Conservation (phyloP, 208 protist species). For the Trypanosoma lewisi region DNA sequence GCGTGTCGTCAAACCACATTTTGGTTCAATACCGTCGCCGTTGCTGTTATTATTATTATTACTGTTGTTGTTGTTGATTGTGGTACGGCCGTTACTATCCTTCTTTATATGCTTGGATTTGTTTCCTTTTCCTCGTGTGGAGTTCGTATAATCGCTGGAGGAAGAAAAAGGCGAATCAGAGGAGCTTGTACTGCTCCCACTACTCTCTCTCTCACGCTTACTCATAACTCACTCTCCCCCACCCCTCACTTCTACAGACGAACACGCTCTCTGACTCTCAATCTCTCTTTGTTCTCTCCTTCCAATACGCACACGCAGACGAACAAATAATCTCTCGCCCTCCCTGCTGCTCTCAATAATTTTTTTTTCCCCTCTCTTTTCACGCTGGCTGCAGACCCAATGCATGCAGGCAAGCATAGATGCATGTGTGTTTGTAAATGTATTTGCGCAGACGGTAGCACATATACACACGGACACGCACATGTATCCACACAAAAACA, state of each 20-base stretch:
- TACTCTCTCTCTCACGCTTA: constrained; percentile 24
- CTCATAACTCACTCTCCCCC: constrained; percentile 5
- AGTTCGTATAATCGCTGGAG: constrained; percentile 14
- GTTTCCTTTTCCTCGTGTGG: constrained; percentile 10
- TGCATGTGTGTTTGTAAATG: too few relatives aligned
- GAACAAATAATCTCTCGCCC: background rate
- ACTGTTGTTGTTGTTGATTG: background rate
- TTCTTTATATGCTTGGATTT: too few relatives aligned
- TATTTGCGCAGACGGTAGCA: too few relatives aligned
- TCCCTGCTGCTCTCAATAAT: background rate
- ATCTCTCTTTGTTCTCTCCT: background rate
- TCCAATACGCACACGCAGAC: background rate
- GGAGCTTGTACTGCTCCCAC: constrained; percentile 24
- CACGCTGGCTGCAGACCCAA: too few relatives aligned
- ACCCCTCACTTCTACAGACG: background rate
- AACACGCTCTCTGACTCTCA: background rate
- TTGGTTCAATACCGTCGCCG: background rate
- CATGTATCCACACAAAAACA: background rate
- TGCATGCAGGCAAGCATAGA: too few relatives aligned
- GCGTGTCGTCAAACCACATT: background rate
- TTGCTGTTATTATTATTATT: constrained; percentile 3
- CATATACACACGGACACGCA: too few relatives aligned
- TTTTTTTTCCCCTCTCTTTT: too few relatives aligned
- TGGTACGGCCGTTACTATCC: too few relatives aligned
- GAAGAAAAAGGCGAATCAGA: constrained; percentile 28